These are phyloP conservation scores for Nasturtium officinale DNA, from an alignment of 345 rosid species.

Conservation along the genomic window DNA sequence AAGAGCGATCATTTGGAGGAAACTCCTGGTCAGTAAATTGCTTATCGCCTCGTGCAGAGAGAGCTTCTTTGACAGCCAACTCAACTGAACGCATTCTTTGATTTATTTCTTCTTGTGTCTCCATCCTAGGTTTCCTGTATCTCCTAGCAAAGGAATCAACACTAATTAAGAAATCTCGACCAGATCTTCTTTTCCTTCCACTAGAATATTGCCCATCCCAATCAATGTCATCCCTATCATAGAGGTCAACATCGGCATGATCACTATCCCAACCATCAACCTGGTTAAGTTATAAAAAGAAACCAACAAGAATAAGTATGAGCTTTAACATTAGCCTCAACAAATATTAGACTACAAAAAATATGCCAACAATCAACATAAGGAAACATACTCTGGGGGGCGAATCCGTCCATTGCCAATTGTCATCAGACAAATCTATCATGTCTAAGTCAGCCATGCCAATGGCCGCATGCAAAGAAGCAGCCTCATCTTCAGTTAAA, in stretches of 20 bases:
- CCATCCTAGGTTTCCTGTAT: conserved; percentile 91
- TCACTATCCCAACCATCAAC: conserved; percentile 99
- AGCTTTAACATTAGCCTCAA: conserved; percentile 14
- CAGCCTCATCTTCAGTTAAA: conserved; percentile 89
- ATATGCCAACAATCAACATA: conserved; percentile 17
- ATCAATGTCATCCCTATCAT: conserved; percentile 95
- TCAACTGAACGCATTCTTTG: conserved; percentile 98
- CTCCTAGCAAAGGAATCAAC: conserved; percentile 91
- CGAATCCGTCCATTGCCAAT: conserved; percentile 98
- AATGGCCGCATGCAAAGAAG: conserved; percentile 76
- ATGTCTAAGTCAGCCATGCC: conserved; percentile 73
- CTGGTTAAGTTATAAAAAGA: conserved; percentile 47
- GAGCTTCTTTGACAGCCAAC: conserved; percentile 97
- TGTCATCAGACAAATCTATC: conserved; percentile 86
- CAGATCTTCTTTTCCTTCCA: conserved; percentile 89
- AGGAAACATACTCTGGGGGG: conserved; percentile 77
- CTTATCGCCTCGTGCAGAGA: conserved; percentile 79
- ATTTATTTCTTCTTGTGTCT: conserved; percentile 90
- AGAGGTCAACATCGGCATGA: conserved; percentile 93
- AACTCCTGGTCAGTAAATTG: conserved; percentile 96
- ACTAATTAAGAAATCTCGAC: conserved; percentile 73
- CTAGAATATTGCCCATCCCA: conserved; percentile 99
- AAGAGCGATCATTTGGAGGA: conserved; percentile 92
- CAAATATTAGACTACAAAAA: conserved; percentile 12
- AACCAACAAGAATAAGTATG: conserved; percentile 35